Evolutionary conservation across 805 yeast species (phyloP), one percentile per base, ranked within the genome.

Genomic region (Saccharomyces jurei): DNA sequence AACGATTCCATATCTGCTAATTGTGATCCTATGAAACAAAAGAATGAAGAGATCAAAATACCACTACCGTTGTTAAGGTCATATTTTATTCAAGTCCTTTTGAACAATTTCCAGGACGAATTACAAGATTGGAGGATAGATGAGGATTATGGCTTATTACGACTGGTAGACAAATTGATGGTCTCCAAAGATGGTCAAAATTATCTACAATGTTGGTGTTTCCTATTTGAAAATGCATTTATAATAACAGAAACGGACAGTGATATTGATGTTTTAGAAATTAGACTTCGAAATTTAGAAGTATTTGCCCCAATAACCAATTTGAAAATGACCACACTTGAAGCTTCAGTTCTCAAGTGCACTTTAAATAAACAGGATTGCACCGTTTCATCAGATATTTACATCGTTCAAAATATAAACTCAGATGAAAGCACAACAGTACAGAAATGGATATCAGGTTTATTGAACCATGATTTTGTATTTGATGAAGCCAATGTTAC

Each of bases 361-460:
- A 50, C 56, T 3, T 28, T 54, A 3, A n/a, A 26, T 36, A 46
- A 50, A 30, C 11, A 32, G 21, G 21, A 22, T 11, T 52, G 57
- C 41, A 2, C 25, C 10, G 17, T 6, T 36, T 17, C 9, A 17
- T 17, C 25, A 36, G 25, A 36, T 1, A 25, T 36, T 31, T 63
- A 58, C 41, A 50, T 65, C 21, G 61, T 62, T 11, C 63, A 71
- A 54, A 54, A 65, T 22, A 44, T 66, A 9, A 56, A 72, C 49
- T 63, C 63, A 14, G 53, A 65, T n/a, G 58, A 70, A 0, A 63
- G 66, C 47, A 62, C 65, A 48, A 62, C 70, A 6, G 58, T 73
- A 36, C 71, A 74, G 58, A 74, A 74, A 60, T 75, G 78, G 78
- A 69, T 73, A 13, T 66, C 77, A 1, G 77, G 70, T 0, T 51